Percentiles rank a stretch among this genome's conserved stretches.
Conservation (phyloP, 1,284 basidiomycete genomes). For the Xerocomus nothofagi region DNA sequence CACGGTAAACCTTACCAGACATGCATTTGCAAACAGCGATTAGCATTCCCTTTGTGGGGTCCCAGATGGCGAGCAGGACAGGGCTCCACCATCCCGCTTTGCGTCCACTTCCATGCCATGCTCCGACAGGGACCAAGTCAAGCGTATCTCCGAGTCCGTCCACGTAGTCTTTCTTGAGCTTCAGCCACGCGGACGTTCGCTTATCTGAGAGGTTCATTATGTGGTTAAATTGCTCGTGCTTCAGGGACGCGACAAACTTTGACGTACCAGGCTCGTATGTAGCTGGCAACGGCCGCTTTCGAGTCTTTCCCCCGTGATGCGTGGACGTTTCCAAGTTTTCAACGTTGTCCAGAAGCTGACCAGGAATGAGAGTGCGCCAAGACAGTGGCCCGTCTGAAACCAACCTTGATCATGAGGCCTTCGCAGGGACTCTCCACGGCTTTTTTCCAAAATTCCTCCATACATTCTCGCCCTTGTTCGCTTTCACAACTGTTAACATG, state of each 20-base stretch:
- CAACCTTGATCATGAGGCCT: constrained; percentile 91
- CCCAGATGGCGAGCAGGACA: constrained; percentile 81
- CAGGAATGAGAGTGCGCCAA: constrained; percentile 9
- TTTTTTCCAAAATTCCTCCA: constrained; percentile 79
- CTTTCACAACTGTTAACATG: constrained; percentile 83
- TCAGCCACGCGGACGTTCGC: constrained; percentile 76
- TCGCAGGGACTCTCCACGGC: constrained; percentile 86
- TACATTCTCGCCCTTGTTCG: constrained; percentile 56
- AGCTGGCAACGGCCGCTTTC: constrained; percentile 75
- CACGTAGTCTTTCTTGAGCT: constrained; percentile 83
- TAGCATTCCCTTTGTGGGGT: constrained; percentile 65
- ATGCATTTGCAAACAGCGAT: constrained; percentile 90
- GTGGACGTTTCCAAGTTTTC: constrained; percentile 40
- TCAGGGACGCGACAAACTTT: background rate
- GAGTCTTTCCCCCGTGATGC: constrained; percentile 38
- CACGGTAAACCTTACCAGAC: constrained; percentile 52
- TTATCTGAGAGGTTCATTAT: constrained; percentile 51
- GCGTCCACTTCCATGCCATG: constrained; percentile 91
- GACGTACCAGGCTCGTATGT: constrained; percentile 83
- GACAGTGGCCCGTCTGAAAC: constrained; percentile 20
- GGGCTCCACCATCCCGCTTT: constrained; percentile 95
- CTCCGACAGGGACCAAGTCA: constrained; percentile 75
- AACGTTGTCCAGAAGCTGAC: constrained; percentile 59
- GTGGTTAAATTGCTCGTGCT: background rate
- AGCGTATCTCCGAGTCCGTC: constrained; percentile 62